These are phyloP conservation scores for Pseudogymnoascus sp. DNA, from an alignment of 2,329 filamentous ascomycete genomes.

Conservation along the genomic window DNA sequence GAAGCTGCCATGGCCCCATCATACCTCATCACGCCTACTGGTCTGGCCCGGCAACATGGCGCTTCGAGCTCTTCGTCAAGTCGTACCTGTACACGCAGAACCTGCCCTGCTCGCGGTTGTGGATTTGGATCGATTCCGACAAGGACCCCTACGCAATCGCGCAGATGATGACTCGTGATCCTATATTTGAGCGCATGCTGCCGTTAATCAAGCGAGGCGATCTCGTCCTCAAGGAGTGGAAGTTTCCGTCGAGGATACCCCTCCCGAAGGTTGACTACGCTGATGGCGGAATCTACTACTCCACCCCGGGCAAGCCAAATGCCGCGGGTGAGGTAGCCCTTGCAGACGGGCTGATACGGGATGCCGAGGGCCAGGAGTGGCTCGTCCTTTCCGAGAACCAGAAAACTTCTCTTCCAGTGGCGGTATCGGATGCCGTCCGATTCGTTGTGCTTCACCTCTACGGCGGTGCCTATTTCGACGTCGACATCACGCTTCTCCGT, in stretches of 20 bases:
- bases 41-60: conserved; percentile 48
- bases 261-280: conserved; percentile 40
- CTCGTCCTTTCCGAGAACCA: conserved; percentile 44
- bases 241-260: conserved; percentile 43
- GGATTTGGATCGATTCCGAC: conserved; percentile 47
- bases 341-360: conserved; percentile 43
- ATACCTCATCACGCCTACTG: conserved; percentile 49
- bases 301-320: conserved; percentile 35
- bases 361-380: conserved; percentile 42
- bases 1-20: conserved; percentile 46
- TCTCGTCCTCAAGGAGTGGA: conserved; percentile 43
- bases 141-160: conserved; percentile 40
- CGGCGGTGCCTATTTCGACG: conserved; percentile 46
- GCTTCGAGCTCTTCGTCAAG: conserved; percentile 48
- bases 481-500: conserved; percentile 46
- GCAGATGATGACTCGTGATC: conserved; percentile 42
- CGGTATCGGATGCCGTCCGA: conserved; percentile 47
- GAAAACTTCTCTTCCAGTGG: conserved; percentile 49
- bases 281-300: conserved; percentile 42
- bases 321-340: conserved; percentile 30
- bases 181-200: conserved; percentile 43
- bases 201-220: conserved; percentile 46
- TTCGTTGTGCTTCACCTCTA: conserved; percentile 47
- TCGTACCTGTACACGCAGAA: conserved; percentile 49
- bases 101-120: conserved; percentile 43